These are phyloP conservation scores for Sugiyamaella japonica DNA, from an alignment of 1,139 yeast species.

Conservation along the genomic window DNA sequence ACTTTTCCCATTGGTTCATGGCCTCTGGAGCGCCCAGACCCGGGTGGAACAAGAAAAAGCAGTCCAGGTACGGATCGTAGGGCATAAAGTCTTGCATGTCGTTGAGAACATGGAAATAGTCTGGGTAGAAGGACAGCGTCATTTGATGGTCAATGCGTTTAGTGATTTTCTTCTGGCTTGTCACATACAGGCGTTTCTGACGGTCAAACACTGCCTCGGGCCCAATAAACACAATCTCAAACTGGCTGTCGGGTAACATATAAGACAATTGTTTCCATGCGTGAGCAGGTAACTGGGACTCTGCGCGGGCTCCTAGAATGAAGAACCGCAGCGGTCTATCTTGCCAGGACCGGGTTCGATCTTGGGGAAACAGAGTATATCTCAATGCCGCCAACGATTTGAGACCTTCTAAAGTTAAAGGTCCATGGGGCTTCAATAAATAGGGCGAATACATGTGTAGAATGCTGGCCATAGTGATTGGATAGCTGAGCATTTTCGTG, in stretches of 20 bases:
- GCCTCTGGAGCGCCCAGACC: constrained; percentile 87
- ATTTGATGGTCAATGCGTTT: constrained; percentile 75
- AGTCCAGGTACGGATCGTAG: constrained; percentile 93
- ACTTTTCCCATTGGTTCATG: constrained; percentile 73
- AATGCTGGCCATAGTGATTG: constrained; percentile 81
- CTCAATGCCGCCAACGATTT: constrained; percentile 89
- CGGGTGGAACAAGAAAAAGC: constrained; percentile 92
- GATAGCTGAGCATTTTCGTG: constrained; percentile 90
- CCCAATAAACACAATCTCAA: constrained; percentile 90
- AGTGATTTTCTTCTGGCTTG: constrained; percentile 60
- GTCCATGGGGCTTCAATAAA: constrained; percentile 76
- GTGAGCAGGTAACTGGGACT: constrained; percentile 89
- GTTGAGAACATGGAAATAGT: constrained; percentile 86
- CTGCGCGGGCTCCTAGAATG: constrained; percentile 89
- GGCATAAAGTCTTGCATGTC: constrained; percentile 95
- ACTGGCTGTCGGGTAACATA: constrained; percentile 75
- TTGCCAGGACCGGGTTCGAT: constrained; percentile 54
- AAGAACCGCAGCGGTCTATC: constrained; percentile 90
- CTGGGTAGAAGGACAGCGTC: constrained; percentile 78
- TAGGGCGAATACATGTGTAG: constrained; percentile 87
- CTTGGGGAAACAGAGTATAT: constrained; percentile 81
- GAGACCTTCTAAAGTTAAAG: constrained; percentile 86
- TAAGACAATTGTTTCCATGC: constrained; percentile 94
- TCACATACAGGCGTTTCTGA: constrained; percentile 54
- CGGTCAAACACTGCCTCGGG: constrained; percentile 85